A percentile compares a stretch with the other conserved stretches of the same genome.
These are phyloP conservation scores for Aspergillus ibericus DNA, from an alignment of 2,329 filamentous ascomycete genomes.

Conservation along the genomic window DNA sequence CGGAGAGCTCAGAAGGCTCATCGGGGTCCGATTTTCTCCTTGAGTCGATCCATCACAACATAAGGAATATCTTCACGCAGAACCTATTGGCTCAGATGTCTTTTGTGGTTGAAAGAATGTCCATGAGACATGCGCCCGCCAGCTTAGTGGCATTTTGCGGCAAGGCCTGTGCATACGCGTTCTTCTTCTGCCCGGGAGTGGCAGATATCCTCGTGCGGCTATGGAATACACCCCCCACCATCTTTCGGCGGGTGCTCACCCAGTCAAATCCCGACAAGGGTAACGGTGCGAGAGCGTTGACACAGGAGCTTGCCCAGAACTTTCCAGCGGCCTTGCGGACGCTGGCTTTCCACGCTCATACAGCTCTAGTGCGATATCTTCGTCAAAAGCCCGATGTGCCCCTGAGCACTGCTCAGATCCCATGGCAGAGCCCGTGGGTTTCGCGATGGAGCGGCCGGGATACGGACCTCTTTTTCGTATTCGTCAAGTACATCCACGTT, in stretches of 20 bases:
- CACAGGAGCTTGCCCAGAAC: conserved; percentile 64
- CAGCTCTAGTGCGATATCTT: conserved; percentile 59
- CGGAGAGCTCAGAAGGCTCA: conserved; percentile 57
- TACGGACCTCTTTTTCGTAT: conserved; percentile 88
- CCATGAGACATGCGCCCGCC: conserved; percentile 68
- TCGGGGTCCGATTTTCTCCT: conserved; percentile 66
- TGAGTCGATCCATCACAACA: conserved; percentile 80
- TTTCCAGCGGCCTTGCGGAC: conserved; percentile 68
- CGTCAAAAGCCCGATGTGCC: conserved; percentile 66
- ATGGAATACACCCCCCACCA: conserved; percentile 70
- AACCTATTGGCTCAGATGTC: conserved; percentile 81
- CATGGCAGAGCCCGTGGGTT: conserved; percentile 83
- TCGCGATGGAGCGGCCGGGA: conserved; percentile 83
- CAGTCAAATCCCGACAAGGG: conserved; percentile 66
- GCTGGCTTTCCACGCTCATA: conserved; percentile 64
- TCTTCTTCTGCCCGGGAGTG: conserved; percentile 86
- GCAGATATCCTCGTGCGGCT: conserved; percentile 79
- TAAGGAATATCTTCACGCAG: conserved; percentile 80
- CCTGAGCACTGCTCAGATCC: conserved; percentile 68
- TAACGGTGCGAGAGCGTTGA: conserved; percentile 49
- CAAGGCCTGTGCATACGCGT: conserved; percentile 87
- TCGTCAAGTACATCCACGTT: conserved; percentile 83
- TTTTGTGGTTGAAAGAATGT: conserved; percentile 87
- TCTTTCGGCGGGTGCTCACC: conserved; percentile 69
- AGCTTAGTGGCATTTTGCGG: conserved; percentile 82